A percentile compares a stretch with the other conserved stretches of the same genome.
phyloP scores from a whole-genome alignment of 2,329 filamentous ascomycete species.

The Lachnellula willkommii region DNA sequence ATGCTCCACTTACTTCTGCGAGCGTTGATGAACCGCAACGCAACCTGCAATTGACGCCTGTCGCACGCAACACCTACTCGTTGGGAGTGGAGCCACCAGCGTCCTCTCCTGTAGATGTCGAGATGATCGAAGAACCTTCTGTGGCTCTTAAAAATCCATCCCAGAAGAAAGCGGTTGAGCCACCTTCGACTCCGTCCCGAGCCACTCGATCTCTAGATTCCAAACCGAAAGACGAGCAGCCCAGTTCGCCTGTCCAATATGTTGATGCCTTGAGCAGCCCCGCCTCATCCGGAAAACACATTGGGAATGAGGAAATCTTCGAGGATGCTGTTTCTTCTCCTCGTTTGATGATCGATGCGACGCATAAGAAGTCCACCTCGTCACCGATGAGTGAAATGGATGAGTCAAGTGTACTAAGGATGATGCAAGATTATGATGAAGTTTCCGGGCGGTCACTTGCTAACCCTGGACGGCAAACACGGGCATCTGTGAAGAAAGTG shows the following conservation, averaged over 20 bases:
- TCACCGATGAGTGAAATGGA: constrained; percentile 23
- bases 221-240: not conserved
- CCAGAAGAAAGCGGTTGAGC: not conserved
- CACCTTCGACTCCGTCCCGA: constrained; percentile 9
- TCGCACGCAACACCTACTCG: no score
- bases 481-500: not conserved
- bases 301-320: constrained; percentile 19
- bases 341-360: not conserved
- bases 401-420: constrained; percentile 26
- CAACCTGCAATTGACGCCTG: no score
- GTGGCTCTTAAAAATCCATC: not conserved
- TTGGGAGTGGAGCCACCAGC: not conserved
- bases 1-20: not conserved
- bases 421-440: constrained; percentile 23
- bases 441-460: not conserved
- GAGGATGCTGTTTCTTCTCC: constrained; percentile 27
- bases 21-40: not conserved
- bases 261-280: constrained; percentile 47
- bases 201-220: not conserved
- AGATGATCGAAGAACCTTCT: not conserved
- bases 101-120: not conserved
- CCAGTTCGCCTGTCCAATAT: constrained; percentile 28
- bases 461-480: not conserved
- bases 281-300: constrained; percentile 25
- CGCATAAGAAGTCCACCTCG: constrained; percentile 8